phyloP scores from a whole-genome alignment of 2,329 filamentous ascomycete genomes.

The Colletotrichum graminicola region DNA sequence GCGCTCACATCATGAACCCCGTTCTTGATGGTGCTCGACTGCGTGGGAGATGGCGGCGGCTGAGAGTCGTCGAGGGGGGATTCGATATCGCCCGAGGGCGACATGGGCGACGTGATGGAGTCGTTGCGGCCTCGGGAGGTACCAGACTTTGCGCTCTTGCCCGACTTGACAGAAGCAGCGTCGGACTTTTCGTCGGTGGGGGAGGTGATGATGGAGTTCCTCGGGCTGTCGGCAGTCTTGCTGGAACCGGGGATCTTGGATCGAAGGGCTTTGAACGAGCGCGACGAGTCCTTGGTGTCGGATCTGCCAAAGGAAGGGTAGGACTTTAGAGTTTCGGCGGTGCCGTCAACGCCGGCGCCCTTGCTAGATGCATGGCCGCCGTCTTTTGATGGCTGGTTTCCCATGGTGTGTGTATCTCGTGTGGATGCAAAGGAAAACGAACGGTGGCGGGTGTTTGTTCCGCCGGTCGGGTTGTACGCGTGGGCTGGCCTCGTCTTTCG shows the following conservation, averaged over 20 bases:
- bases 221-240: constrained; percentile 84
- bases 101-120: constrained; percentile 55
- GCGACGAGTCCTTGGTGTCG: constrained; percentile 91
- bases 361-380: constrained; percentile 64
- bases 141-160: constrained; percentile 68
- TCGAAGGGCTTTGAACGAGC: constrained; percentile 85
- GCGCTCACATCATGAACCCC: constrained; percentile 81
- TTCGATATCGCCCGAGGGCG: constrained; percentile 53
- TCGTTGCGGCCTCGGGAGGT: constrained; percentile 62
- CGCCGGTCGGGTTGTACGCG: constrained; percentile 35
- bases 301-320: constrained; percentile 93
- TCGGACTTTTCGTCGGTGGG: constrained; percentile 81
- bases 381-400: constrained; percentile 79
- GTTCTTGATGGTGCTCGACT: constrained; percentile 76
- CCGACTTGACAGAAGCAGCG: constrained; percentile 79
- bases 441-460: constrained; percentile 20
- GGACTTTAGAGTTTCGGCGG: constrained; percentile 75
- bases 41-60: constrained; percentile 87
- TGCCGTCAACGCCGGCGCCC: constrained; percentile 56
- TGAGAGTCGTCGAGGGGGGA: constrained; percentile 64
- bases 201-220: constrained; percentile 77
- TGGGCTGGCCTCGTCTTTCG: constrained; percentile 38
- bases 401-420: constrained; percentile 66
- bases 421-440: constrained; percentile 19
- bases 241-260: constrained; percentile 87